Conservation (phyloP, 768 basidiomycete species). For the Russula compacta region DNA sequence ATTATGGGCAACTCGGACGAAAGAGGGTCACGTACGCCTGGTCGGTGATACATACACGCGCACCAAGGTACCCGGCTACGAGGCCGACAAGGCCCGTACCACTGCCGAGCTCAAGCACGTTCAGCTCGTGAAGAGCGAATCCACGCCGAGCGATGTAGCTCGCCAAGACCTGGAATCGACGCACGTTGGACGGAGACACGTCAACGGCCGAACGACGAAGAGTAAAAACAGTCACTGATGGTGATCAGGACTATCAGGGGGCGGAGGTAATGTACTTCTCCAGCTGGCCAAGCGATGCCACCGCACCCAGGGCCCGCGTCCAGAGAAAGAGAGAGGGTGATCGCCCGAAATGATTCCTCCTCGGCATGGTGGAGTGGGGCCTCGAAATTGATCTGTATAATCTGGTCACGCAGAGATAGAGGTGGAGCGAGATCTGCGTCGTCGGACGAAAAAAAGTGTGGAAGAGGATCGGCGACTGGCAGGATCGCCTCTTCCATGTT, state of each 20-base stretch:
- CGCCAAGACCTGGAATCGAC: conserved; percentile 56
- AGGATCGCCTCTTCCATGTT: conserved; percentile 42
- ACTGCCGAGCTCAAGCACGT: conserved; percentile 75
- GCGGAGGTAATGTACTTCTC: conserved; percentile 47
- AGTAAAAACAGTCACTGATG: neutral
- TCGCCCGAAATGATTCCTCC: conserved; percentile 2
- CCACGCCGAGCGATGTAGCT: conserved; percentile 60
- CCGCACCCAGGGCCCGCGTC: conserved; percentile 87
- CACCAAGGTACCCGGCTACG: conserved; percentile 60
- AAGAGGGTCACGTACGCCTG: conserved; percentile 57
- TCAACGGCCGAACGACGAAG: neutral
- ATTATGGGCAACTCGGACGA: neutral
- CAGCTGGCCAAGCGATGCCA: conserved; percentile 88
- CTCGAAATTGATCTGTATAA: conserved; percentile 36
- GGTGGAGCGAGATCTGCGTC: conserved; percentile 35
- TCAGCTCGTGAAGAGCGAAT: conserved; percentile 42
- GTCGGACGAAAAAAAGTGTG: conserved; percentile 41
- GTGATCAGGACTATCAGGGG: neutral
- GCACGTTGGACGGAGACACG: neutral
- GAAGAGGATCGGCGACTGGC: conserved; percentile 49
- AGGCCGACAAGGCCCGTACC: conserved; percentile 93
- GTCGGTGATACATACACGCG: conserved; percentile 74
- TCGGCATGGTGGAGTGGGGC: conserved; percentile 12
- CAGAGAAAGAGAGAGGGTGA: conserved; percentile 47
- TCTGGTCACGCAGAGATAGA: conserved; percentile 40